Evolutionary conservation across 2,329 filamentous ascomycete species (phyloP), one percentile per base, ranked within the genome.

Genomic region (Penicillium vulpinum): DNA sequence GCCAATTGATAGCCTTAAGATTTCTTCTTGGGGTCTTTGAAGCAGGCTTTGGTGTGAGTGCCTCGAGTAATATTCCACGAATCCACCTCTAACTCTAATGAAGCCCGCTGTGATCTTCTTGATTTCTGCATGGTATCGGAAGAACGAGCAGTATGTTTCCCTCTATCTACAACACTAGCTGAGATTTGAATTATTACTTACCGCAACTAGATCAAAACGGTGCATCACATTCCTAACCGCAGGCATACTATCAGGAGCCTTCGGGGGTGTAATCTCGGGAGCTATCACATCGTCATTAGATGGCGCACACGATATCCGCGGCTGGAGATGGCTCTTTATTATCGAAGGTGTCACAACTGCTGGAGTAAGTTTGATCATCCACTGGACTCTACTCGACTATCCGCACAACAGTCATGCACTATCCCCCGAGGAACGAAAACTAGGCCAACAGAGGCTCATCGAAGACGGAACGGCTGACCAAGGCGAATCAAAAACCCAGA

Each of bases 241-340:
- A 21, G 53, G 28, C 2, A 50, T 56, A 45, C 43, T 53, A 1
- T 43, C 53, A 5, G 52, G 57, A 5, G 52, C 57, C 5, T 59
- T 59, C 7, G 57, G 48, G 2, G 43, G 53, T n/a, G 21, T 59
- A 15, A 31, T 59, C 7, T 35, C 57, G 5, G 48, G 36, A 3
- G 57, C 47, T 4, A 56, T 59, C 15, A 48, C 48, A 5, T 44
- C 36, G n/a, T 50, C 28, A 11, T 46, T 56, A 18, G 53, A 59
- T 15, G 57, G 57, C 16, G n/a, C 16, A 24, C 38, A 40, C 33
- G 44, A 33, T 5, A 45, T 53, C 15, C 43, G 53, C 1, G 53
- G 57, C 10, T 59, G 53, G 57, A 24, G 53, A 9, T 59, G 57
- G 57, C 48, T 56, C 2, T 56, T 59, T 35, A 59, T 56, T 13